A percentile compares a stretch with the other conserved stretches of the same genome.
phyloP scores from a whole-genome alignment of 129 eudicot species.

The Flaveria sonorensis region DNA sequence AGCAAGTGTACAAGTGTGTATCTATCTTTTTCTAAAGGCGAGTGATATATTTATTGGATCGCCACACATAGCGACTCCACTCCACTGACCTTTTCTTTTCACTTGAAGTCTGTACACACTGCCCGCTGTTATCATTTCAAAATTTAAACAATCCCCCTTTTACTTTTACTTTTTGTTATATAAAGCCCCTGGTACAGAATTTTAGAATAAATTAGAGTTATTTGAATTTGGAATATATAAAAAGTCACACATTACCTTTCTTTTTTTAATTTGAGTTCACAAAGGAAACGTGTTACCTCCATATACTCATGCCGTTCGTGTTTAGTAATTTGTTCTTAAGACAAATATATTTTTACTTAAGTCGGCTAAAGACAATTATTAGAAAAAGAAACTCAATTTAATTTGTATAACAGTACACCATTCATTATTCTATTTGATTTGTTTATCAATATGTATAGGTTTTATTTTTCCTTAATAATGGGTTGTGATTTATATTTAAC shows the following conservation, averaged over 20 bases:
- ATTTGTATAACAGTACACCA: too few relatives aligned
- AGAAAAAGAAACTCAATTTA: too few relatives aligned
- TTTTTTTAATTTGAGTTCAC: slow-evolving; percentile 24
- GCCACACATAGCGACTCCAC: slow-evolving; percentile 11
- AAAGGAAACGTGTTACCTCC: not conserved
- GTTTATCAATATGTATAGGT: too few relatives aligned
- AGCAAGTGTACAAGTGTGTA: not conserved
- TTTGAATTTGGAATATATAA: slow-evolving; percentile 24
- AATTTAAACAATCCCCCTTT: slow-evolving; percentile 35
- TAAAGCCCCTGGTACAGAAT: slow-evolving; percentile 24
- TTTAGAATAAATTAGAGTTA: not conserved
- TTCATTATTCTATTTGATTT: too few relatives aligned
- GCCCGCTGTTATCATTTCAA: slow-evolving; percentile 44
- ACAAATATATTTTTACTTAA: not conserved
- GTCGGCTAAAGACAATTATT: too few relatives aligned
- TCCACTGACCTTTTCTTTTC: slow-evolving; percentile 14
- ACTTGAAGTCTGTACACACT: slow-evolving; percentile 13
- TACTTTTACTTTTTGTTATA: slow-evolving; percentile 41
- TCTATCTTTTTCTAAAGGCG: not conserved
- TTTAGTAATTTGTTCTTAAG: not conserved
- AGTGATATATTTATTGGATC: not conserved
- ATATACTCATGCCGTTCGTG: not conserved
- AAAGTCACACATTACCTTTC: slow-evolving; percentile 23
- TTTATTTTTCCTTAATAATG: too few relatives aligned
- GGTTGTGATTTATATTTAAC: too few relatives aligned